phyloP scores from a whole-genome alignment of 805 yeast species.

The Saccharomycopsis schoenii region DNA sequence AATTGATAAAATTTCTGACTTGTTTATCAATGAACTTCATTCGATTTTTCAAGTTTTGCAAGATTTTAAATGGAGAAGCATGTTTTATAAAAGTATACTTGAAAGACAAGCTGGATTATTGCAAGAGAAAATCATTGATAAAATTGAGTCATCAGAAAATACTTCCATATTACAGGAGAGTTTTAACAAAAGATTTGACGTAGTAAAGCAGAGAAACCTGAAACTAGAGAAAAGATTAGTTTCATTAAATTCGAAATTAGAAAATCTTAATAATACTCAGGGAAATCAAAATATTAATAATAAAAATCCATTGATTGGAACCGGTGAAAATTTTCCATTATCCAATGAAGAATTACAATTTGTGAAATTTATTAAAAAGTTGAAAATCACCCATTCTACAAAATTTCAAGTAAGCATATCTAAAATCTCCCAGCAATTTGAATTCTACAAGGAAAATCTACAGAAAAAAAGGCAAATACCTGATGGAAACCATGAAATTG shows the following conservation, averaged over 20 bases:
- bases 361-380: background rate
- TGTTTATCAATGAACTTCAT: background rate
- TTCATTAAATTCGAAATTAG: background rate
- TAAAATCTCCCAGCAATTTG: background rate
- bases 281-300: background rate
- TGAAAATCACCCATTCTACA: background rate
- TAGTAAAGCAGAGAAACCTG: background rate
- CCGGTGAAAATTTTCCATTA: background rate
- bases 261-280: background rate
- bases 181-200: background rate
- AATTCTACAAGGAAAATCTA: background rate
- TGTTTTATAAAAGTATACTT: background rate
- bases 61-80: background rate
- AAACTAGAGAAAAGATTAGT: background rate
- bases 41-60: background rate
- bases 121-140: background rate
- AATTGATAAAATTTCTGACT: background rate
- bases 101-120: background rate
- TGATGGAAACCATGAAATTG: background rate
- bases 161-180: background rate
- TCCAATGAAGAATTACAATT: background rate
- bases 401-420: background rate
- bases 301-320: background rate
- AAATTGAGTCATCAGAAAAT: background rate
- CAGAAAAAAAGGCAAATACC: background rate